Evolutionary conservation across 306 rosid genomes (phyloP), one percentile per base, ranked within the genome.

Genomic region (Sicyos baderoa): DNA sequence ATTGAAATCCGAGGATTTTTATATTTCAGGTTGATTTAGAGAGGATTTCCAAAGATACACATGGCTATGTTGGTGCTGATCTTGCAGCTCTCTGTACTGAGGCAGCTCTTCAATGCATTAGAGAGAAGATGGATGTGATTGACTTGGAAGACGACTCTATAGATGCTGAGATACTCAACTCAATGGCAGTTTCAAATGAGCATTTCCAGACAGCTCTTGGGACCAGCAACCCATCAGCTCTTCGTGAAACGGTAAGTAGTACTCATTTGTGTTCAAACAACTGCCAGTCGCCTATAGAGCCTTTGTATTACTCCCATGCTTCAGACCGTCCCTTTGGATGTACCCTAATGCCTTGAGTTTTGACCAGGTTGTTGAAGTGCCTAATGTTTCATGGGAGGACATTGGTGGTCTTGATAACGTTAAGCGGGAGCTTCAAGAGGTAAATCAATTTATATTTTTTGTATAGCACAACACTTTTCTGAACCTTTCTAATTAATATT

Each of bases 401-500:
- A 93, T 93, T 71, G 98, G 98, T 72, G 98, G 98, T 69, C 98
- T 93, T 68, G 98, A 89, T 76, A 93, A 93, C 69, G 97, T 93
- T 21, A 93, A 93, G 93, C 85, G 98, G 63, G 98, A 93, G 77
- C 96, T 93, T 37, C 98, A 93, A 81, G 98, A 93, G 97, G 98
- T 93, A 68, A 77, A 16, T 54, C 45, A 21, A 68, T 35, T 35
- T 58, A 70, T 65, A 23, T 14, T 7, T 56, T 3, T 74, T 70
- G 1, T 64, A 54, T 29, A 73, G 52, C 73, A 13, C 70, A 40
- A 3, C 47, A 32, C 68, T 7, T 62, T 19, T 29, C 13, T 9
- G 23, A 29, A 23, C 42, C 64, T 44, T 42, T 51, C 14, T 3
- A 40, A 35, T 52, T 3, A 40, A 35, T 52, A 15, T 56, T 77